Percentiles rank a stretch among this genome's conserved stretches.
These are phyloP conservation scores for Lentinula sp. DNA, from an alignment of 768 basidiomycete genomes.

Conservation along the genomic window DNA sequence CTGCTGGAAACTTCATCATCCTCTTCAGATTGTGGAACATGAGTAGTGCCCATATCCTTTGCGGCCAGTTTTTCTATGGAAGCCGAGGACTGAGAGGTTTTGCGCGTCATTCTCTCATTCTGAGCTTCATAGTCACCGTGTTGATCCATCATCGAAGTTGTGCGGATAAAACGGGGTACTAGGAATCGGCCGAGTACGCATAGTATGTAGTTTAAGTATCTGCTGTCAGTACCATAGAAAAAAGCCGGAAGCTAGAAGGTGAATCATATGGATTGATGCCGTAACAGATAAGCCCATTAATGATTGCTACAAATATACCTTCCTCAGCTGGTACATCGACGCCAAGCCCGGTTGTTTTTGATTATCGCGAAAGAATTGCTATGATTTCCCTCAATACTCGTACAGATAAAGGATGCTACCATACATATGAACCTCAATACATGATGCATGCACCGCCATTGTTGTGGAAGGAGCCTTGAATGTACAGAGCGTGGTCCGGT, in stretches of 20 bases:
- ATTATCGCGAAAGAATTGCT: background rate
- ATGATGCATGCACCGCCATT: background rate
- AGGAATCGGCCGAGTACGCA: background rate
- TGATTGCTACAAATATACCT: background rate
- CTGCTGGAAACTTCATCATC: slow-evolving; percentile 6
- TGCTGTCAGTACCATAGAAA: background rate
- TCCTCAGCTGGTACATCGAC: background rate
- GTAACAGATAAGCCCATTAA: background rate
- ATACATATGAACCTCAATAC: background rate
- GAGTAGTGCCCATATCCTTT: background rate
- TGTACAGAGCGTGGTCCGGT: background rate
- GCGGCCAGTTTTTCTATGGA: background rate
- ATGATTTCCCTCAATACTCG: background rate
- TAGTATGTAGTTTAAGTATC: background rate
- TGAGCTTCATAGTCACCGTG: background rate
- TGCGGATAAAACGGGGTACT: background rate
- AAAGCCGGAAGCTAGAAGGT: background rate
- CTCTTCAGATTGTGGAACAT: background rate
- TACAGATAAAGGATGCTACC: background rate
- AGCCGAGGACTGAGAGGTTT: background rate
- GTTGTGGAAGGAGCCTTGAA: background rate
- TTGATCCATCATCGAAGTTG: background rate
- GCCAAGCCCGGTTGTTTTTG: background rate
- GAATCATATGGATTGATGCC: background rate
- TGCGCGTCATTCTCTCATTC: background rate